Base-by-base conservation (phyloP, 2,329 filamentous ascomycete genomes). In the Fusarium continuum region DNA sequence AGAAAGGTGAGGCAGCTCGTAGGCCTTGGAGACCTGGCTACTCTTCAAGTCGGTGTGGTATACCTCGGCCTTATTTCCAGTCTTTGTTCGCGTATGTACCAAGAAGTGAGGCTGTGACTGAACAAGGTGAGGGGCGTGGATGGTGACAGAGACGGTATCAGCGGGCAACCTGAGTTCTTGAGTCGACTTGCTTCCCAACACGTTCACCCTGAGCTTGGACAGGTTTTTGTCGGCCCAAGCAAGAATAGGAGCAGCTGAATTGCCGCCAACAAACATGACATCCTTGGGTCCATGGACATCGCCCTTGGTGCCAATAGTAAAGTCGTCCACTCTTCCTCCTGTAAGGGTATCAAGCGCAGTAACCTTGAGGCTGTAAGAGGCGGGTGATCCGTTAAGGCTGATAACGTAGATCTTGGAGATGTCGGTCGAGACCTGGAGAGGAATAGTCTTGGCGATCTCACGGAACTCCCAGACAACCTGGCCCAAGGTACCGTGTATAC, bases 21-120 rank as follows among this genome's bases (percentile, higher is more conserved):
- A 97, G 1, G 90, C 90, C 74, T 91, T 92, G n/a, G 82, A 84
- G 23, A 94, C 83, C 16, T 83, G 84, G 49, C 83, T 85, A 56
- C 82, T 88, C 77, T 89, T 89, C 46, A 91, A 76, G 67, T 96
- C 85, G 56, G 96, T 84, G 70, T 96, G 92, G 72, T 90, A 97
- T 25, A 98, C 89, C 61, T 96, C 90, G 4, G 90, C 94, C 80
- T 91, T 92, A 72, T 93, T 91, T 16, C 87, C 87, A 4, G 80
- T 80, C 29, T 81, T 81, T 1, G 91, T 91, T 68, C 88, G 83
- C 68, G 87, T 92, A 68, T 97, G 91, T 6, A 97, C 90, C 26
- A 97, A 80, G 78, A 97, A 96, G 78, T 96, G 92, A 31, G 92
- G 83, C 39, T 88, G 82, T 5, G 91, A 89, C 71, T 91, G 90